Conservation (phyloP, 2,329 filamentous ascomycete species). For the Xylariomycetidae sp. region DNA sequence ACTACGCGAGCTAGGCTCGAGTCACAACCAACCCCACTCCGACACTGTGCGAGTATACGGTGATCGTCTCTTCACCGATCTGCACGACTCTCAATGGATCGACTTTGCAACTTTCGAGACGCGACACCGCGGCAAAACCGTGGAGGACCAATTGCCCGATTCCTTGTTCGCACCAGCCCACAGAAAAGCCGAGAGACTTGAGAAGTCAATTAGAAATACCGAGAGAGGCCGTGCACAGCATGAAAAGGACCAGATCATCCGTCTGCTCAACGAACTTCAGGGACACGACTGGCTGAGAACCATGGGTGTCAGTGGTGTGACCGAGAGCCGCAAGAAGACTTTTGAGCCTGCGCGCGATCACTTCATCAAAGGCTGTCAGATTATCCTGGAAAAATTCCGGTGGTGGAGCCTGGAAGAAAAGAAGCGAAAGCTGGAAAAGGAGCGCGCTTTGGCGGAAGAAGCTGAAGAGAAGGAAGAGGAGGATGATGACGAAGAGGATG, state of each 20-base stretch:
- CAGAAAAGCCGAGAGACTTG: slow-evolving; percentile 54
- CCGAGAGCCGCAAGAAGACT: slow-evolving; percentile 78
- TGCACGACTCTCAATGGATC: slow-evolving; percentile 52
- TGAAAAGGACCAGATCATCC: slow-evolving; percentile 61
- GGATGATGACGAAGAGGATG: slow-evolving; percentile 15
- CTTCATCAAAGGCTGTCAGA: slow-evolving; percentile 78
- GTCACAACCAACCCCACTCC: slow-evolving; percentile 25
- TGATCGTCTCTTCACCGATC: slow-evolving; percentile 51
- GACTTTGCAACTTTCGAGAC: slow-evolving; percentile 51
- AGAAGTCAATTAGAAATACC: slow-evolving; percentile 59
- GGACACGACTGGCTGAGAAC: slow-evolving; percentile 90
- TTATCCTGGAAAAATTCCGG: slow-evolving; percentile 81
- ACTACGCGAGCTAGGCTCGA: slow-evolving; percentile 22
- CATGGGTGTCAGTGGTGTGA: slow-evolving; percentile 83
- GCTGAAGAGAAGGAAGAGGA: slow-evolving; percentile 40
- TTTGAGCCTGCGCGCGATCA: slow-evolving; percentile 82
- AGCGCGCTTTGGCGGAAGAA: slow-evolving; percentile 52
- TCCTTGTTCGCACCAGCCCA: slow-evolving; percentile 50
- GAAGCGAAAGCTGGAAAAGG: slow-evolving; percentile 70
- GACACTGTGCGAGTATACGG: slow-evolving; percentile 46
- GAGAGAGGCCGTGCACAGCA: slow-evolving; percentile 63
- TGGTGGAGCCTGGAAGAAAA: slow-evolving; percentile 89
- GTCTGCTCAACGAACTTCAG: slow-evolving; percentile 73
- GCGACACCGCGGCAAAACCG: slow-evolving; percentile 37
- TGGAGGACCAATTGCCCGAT: slow-evolving; percentile 54